phyloP scores from a whole-genome alignment of 495 filamentous ascomycete species.

The Terfezia claveryi region DNA sequence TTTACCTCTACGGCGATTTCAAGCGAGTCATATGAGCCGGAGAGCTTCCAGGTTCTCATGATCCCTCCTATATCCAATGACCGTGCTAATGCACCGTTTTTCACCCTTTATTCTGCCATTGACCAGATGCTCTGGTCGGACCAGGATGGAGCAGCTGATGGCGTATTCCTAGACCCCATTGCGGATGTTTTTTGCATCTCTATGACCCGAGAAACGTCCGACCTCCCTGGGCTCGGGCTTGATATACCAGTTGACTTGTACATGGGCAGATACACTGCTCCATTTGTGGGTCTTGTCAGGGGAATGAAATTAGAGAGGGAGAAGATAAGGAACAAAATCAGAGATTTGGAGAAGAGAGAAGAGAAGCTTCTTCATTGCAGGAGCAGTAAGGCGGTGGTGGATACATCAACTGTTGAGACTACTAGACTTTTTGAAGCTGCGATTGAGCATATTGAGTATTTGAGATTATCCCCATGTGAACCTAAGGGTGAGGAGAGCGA shows the following conservation, averaged over 20 bases:
- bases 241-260: constrained; percentile 53
- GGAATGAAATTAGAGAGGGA: constrained; percentile 29
- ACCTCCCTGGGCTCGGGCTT: constrained; percentile 30
- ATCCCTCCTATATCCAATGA: constrained; percentile 8
- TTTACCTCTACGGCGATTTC: constrained; percentile 2
- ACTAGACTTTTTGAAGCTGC: constrained; percentile 11
- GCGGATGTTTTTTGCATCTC: constrained; percentile 48
- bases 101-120: constrained; percentile 44
- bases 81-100: constrained; percentile 1
- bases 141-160: constrained; percentile 27
- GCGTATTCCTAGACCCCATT: constrained; percentile 25
- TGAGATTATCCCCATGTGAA: neutral
- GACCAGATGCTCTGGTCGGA: constrained; percentile 45
- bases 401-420: constrained; percentile 4
- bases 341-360: constrained; percentile 10
- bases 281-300: constrained; percentile 30
- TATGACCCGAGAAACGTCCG: constrained; percentile 26
- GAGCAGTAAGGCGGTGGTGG: neutral
- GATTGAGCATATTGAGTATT: constrained; percentile 7
- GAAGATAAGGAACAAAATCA: constrained; percentile 13
- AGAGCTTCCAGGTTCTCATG: constrained; percentile 9
- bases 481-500: neutral
- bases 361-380: constrained; percentile 1
- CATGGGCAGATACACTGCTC: constrained; percentile 52
- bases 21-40: too few species aligned